A percentile compares a stretch with the other conserved stretches of the same genome.
Conservation (phyloP, 2,329 filamentous ascomycete genomes). For the Teratosphaeria pseudoeucalypti region DNA sequence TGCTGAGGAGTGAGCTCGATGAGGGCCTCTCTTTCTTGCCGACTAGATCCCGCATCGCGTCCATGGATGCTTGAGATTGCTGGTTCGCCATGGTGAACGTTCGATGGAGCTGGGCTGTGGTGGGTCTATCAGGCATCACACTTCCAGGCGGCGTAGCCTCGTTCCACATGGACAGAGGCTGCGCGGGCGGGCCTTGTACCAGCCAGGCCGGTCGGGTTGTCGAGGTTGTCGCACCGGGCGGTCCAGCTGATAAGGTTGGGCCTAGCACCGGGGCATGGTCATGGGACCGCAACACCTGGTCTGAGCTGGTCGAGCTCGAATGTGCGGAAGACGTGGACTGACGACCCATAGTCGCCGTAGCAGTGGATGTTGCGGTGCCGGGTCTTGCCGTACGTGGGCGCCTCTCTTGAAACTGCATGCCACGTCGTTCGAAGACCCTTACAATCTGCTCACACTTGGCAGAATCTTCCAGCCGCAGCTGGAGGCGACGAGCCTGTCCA, state of each 20-base stretch:
- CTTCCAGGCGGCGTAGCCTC: constrained; percentile 2
- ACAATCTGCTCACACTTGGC: constrained; percentile 16
- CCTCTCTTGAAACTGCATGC: constrained; percentile 20
- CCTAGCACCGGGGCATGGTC: neutral
- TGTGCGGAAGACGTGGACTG: neutral
- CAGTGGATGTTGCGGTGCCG: constrained; percentile 4
- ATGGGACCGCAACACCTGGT: neutral
- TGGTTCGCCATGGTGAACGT: constrained; percentile 7
- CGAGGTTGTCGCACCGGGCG: no score
- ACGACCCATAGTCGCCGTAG: neutral
- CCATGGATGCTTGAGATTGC: constrained; percentile 5
- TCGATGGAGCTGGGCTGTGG: constrained; percentile 3
- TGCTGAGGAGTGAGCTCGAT: constrained; percentile 5
- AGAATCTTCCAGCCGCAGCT: constrained; percentile 19
- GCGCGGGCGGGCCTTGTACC: neutral
- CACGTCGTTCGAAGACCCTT: constrained; percentile 13
- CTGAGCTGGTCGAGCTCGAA: constrained; percentile 2
- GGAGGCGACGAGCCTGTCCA: constrained; percentile 20
- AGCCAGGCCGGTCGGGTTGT: neutral
- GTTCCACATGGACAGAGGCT: neutral
- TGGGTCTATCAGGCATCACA: constrained; percentile 1
- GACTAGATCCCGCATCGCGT: constrained; percentile 1
- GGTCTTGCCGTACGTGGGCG: constrained; percentile 13
- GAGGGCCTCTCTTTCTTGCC: constrained; percentile 4
- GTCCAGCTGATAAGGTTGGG: neutral